Evolutionary conservation across 2,329 filamentous ascomycete genomes (phyloP).

Genomic region (Venturia pyrina): DNA sequence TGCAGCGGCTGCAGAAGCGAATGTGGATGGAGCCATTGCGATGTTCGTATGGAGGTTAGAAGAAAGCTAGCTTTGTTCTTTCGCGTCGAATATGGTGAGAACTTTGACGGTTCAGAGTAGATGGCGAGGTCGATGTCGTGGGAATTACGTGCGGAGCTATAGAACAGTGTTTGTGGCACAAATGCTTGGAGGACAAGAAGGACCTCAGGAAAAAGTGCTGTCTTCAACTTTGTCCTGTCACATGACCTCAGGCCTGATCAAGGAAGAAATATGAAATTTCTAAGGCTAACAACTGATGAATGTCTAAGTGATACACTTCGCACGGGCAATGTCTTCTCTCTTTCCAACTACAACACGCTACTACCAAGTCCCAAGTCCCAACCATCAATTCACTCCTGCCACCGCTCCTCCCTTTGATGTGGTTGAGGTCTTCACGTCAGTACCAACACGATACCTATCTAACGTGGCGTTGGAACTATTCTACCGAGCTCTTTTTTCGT

Average conservation of each 20-base stretch:
- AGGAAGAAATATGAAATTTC: background rate
- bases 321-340: background rate
- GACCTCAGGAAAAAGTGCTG: background rate
- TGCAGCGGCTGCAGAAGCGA: slow-evolving; percentile 39
- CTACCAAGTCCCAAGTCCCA: background rate
- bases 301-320: background rate
- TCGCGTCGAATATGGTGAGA: background rate
- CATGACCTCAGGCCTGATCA: background rate
- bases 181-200: background rate
- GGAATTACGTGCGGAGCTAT: background rate
- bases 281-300: background rate
- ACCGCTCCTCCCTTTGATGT: background rate
- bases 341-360: background rate
- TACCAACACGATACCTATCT: background rate
- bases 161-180: background rate
- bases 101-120: background rate
- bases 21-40: slow-evolving; percentile 37
- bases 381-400: background rate
- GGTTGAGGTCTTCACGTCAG: background rate
- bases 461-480: background rate
- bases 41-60: background rate
- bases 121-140: background rate
- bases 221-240: background rate
- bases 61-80: background rate
- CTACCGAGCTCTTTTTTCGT: background rate